These are phyloP conservation scores for Eutrema heterophyllum DNA, from an alignment of 345 rosid species.

Conservation along the genomic window DNA sequence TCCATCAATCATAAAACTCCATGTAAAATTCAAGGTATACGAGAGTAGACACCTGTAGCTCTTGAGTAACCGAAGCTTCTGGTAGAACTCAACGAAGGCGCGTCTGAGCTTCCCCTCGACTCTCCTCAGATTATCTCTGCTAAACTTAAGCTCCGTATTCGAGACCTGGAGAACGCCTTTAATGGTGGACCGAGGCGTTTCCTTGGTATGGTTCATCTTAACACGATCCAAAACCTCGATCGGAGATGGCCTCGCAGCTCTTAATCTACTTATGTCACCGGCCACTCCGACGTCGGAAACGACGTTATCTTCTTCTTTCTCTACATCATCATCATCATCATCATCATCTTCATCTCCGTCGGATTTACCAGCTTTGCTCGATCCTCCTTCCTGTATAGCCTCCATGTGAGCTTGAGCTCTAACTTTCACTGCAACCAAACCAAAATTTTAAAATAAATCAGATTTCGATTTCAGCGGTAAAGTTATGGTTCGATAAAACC, in stretches of 20 bases:
- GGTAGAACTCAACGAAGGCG: conserved; percentile 60
- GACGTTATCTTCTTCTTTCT: conserved; percentile 6
- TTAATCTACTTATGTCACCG: background rate
- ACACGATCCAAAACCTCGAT: conserved; percentile 48
- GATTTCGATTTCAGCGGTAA: background rate
- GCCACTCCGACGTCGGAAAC: background rate
- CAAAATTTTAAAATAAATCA: background rate
- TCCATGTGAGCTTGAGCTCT: conserved; percentile 44
- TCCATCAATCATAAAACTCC: background rate
- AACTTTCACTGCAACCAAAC: conserved; percentile 34
- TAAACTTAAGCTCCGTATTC: conserved; percentile 43
- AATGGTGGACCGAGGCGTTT: conserved; percentile 64
- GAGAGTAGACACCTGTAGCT: conserved; percentile 52
- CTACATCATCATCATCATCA: background rate
- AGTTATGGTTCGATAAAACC: background rate
- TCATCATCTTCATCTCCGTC: conserved; percentile 19
- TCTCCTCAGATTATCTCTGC: conserved; percentile 47
- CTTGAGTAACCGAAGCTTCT: conserved; percentile 67
- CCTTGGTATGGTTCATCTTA: conserved; percentile 39
- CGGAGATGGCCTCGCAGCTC: conserved; percentile 44
- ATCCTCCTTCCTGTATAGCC: conserved; percentile 45
- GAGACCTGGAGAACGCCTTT: conserved; percentile 42
- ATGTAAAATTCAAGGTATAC: background rate
- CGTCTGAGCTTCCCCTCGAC: conserved; percentile 50
- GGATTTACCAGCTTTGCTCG: conserved; percentile 39